Evolutionary conservation across 108 stramenopile genomes (phyloP).

Genomic region (Phaeodactylum tricornutum): DNA sequence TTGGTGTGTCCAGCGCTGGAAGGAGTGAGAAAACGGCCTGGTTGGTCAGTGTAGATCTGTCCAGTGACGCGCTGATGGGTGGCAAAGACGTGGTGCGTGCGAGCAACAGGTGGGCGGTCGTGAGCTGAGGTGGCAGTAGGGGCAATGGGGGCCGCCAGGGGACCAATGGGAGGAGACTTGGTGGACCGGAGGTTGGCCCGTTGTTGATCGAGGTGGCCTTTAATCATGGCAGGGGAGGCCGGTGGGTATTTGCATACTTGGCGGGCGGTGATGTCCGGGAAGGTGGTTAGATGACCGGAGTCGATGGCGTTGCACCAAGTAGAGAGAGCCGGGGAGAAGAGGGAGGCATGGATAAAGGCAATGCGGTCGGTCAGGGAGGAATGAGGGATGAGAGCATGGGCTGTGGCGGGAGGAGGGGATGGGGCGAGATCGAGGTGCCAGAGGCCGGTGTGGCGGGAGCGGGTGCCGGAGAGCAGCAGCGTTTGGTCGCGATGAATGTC

Average conservation of each 20-base stretch:
- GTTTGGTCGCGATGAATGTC: too few relatives aligned
- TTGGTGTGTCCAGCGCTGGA: constrained; percentile 11
- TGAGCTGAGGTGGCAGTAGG: too few relatives aligned
- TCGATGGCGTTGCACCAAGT: constrained; percentile 3
- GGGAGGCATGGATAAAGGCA: constrained; percentile 11
- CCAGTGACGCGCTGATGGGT: too few relatives aligned
- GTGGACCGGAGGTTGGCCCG: constrained; percentile 8
- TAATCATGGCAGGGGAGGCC: constrained; percentile 1
- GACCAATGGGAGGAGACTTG: too few relatives aligned
- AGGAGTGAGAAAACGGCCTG: background rate
- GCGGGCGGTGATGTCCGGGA: constrained; percentile 2
- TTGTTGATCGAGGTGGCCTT: constrained; percentile 19
- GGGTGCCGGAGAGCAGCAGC: too few relatives aligned
- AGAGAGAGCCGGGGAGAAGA: constrained; percentile 11
- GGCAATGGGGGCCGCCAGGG: too few relatives aligned
- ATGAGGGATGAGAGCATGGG: too few relatives aligned
- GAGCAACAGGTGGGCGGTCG: too few relatives aligned
- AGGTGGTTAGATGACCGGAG: constrained; percentile 1
- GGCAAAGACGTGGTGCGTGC: too few relatives aligned
- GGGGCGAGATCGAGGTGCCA: too few relatives aligned
- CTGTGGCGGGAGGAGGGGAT: too few relatives aligned
- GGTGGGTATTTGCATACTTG: constrained; percentile 5
- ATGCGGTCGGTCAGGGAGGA: constrained; percentile 1
- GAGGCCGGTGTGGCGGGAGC: too few relatives aligned
- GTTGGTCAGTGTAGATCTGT: constrained; percentile 18